Base-by-base conservation (phyloP, 768 basidiomycete species). In the Suillus plorans region DNA sequence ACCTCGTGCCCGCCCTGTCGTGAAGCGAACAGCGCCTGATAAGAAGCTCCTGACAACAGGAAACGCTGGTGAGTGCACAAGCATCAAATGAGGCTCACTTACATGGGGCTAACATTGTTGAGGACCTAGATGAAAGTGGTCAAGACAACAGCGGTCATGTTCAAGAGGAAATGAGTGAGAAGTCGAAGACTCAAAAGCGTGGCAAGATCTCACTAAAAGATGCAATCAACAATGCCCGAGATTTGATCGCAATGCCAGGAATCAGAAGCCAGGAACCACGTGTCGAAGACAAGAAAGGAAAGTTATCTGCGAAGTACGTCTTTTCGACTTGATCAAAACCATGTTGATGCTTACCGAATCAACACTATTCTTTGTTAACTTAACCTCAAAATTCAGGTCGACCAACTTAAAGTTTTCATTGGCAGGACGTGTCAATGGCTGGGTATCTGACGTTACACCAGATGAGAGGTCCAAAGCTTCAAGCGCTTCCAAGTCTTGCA, bases 321-420 rank as follows among this genome's bases (percentile, higher is more conserved):
- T 60, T 28, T 60, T 31, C 4, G 41, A 49, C 31, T 60, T 37
- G 18, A 39, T 41, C 20, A 18, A 31, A 47, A 47, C 22, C 36
- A 64, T 64, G 63, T 31, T 64, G 31, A 59, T 53, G 25, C 59
- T 64, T 44, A 64, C 63, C 49, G 63, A 60, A 60, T 37, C 58
- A 28, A 53, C 34, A 4, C 56, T 64, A 34, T 60, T 64, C 42
- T 64, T 64, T 41, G 28, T 64, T 42, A 49, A 60, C 28, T 42
- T 64, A 9, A 49, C 47, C 47, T 49, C 25, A 16, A 25, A 25
- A 25, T 50, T 28, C 49, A 25, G 25, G 49, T 25, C 5, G 22
- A 50, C 22, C 22, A 50, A 50, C 22, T 16, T 22, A 12, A 50
- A 50, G 22, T 50, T 50, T 25, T 50, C 49, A 50, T 8, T 50